Evolutionary conservation across 441 rosid genomes (phyloP), one percentile per base, ranked within the genome.

Genomic region (Viola pubescens): DNA sequence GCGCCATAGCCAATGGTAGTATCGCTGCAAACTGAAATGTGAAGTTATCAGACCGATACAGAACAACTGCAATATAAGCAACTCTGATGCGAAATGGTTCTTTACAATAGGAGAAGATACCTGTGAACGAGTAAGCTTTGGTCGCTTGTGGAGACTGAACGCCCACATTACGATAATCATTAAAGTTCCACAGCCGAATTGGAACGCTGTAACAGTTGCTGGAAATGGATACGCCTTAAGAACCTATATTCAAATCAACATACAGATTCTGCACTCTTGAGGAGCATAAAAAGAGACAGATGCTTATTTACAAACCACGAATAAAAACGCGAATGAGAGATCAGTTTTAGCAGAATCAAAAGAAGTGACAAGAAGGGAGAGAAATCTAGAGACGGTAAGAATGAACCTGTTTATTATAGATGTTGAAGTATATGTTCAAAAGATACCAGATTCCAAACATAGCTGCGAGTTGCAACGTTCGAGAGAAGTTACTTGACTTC

Each of bases 401-500:
- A 10, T 44, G 56, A 42, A 88, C 97, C 97, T 92, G 98, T 65
- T 92, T 92, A 77, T 89, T 89, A 75, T 80, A 84, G 67, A 92
- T 89, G 75, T 92, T 92, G 96, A 84, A 92, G 92, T 82, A 86
- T 75, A 89, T 92, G 48, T 89, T 92, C 73, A 92, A 81, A 66
- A 86, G 73, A 76, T 79, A 87, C 97, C 96, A 92, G 37, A 89
- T 48, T 48, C 85, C 97, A 76, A 92, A 84, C 82, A 89, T 64
- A 59, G 79, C 52, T 26, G 83, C 92, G 26, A 87, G 89, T 77
- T 77, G 79, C 12, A 80, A 19, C 0, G 75, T 77, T 81, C 64
- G 77, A 19, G 9, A 4, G 47, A 87, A 38, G 3, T 72, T 74
- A 52, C 67, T 63, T 5, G 77, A 53, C 26, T 70, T 71, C 59